phyloP scores from a whole-genome alignment of 768 basidiomycete species.

The Trametes punicea region DNA sequence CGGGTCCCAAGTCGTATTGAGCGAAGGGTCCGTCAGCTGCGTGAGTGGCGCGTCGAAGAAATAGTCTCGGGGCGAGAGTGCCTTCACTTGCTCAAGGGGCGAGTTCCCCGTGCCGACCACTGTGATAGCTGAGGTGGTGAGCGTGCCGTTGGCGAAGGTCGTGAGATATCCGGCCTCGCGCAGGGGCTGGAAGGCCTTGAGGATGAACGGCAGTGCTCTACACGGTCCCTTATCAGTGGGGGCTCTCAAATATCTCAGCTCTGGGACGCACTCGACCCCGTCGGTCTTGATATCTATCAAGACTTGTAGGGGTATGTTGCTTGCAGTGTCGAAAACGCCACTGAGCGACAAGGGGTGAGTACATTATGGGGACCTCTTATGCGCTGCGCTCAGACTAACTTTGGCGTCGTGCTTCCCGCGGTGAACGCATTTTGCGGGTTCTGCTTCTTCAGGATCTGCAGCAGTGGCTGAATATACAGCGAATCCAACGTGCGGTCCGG shows the following conservation, averaged over 20 bases:
- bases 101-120: slow-evolving; percentile 53
- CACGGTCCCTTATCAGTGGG: neutral
- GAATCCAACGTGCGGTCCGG: slow-evolving; percentile 43
- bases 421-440: slow-evolving; percentile 45
- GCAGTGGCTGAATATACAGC: slow-evolving; percentile 45
- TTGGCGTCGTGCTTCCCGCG: slow-evolving; percentile 36
- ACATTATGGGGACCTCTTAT: neutral
- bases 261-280: slow-evolving; percentile 37
- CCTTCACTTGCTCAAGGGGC: slow-evolving; percentile 44
- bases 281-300: slow-evolving; percentile 53
- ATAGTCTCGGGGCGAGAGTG: slow-evolving; percentile 43
- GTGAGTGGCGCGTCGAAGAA: slow-evolving; percentile 53
- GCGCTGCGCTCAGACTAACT: slow-evolving; percentile 31
- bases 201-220: slow-evolving; percentile 43
- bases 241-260: neutral
- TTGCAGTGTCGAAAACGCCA: slow-evolving; percentile 49
- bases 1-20: slow-evolving; percentile 39
- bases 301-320: slow-evolving; percentile 42
- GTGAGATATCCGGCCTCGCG: slow-evolving; percentile 44
- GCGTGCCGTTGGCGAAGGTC: slow-evolving; percentile 40
- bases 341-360: slow-evolving; percentile 26
- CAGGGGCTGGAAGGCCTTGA: slow-evolving; percentile 44
- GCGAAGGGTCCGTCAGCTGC: slow-evolving; percentile 34
- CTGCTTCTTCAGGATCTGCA: slow-evolving; percentile 38
- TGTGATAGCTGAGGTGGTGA: slow-evolving; percentile 37